Conservation (phyloP, 1,284 basidiomycete species). For the Anthracocystis setariae region DNA sequence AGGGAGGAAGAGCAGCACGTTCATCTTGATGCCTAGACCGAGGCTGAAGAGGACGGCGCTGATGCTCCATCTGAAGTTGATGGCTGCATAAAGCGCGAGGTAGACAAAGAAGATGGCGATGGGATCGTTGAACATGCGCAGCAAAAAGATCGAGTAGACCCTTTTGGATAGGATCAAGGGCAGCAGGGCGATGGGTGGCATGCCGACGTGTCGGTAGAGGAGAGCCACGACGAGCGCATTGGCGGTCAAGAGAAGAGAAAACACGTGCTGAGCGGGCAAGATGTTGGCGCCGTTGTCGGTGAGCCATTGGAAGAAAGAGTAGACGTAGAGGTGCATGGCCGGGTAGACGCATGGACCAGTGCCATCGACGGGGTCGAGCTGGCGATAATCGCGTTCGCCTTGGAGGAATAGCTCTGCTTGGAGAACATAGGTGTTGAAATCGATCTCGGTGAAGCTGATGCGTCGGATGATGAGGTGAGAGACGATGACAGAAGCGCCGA, state of each 20-base stretch:
- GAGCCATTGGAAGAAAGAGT: conserved; percentile 77
- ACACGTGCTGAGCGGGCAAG: conserved; percentile 70
- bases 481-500: conserved; percentile 17
- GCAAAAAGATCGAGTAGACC: conserved; percentile 89
- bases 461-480: conserved; percentile 28
- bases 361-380: conserved; percentile 78
- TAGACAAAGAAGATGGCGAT: conserved; percentile 77
- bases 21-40: conserved; percentile 96
- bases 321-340: conserved; percentile 88
- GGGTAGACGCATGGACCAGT: conserved; percentile 97
- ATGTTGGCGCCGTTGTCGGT: conserved; percentile 76
- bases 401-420: conserved; percentile 82
- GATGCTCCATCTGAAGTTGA: conserved; percentile 74
- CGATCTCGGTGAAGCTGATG: conserved; percentile 83
- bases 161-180: conserved; percentile 87
- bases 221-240: conserved; percentile 47
- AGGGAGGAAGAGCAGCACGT: conserved; percentile 88
- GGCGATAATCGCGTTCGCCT: conserved; percentile 86
- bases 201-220: conserved; percentile 50
- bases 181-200: conserved; percentile 72
- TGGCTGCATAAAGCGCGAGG: conserved; percentile 69
- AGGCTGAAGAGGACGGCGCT: conserved; percentile 79
- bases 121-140: conserved; percentile 95
- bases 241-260: conserved; percentile 47
- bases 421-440: conserved; percentile 91